Evolutionary conservation across 169 alveolate species (phyloP), one percentile per base, ranked within the genome.

Genomic region (Neospora caninum): DNA sequence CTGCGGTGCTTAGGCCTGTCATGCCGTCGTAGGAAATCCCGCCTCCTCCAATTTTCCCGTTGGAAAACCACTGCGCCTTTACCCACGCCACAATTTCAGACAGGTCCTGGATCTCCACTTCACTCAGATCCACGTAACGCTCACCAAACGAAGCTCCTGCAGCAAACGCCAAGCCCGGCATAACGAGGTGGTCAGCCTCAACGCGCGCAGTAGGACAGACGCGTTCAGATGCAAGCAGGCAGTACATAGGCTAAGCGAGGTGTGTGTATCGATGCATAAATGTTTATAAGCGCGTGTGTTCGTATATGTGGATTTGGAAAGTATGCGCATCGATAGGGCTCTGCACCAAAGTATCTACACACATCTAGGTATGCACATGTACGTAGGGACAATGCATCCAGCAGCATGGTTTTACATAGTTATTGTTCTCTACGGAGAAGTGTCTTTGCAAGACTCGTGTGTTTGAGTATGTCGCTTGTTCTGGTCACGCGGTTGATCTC

Each of bases 21-120:
- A 96, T 96, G 39, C 97, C 97, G 91, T 96, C 97, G 89, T 96
- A 96, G 38, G 97, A 95, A 39, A 96, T 64, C 22, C 97, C 97
- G 39, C 97, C 97, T 16, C 92, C 95, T 36, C 95, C 97, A 42
- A 96, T 58, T 84, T 94, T 95, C 25, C 96, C 95, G 58, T 93
- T 94, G 31, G 95, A 88, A 93, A 95, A 96, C 87, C 95, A 95
- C 92, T 96, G 97, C 31, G 80, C 87, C 84, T 92, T 93, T 38
- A 94, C 88, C 97, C 97, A 96, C 27, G 45, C 67, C 42, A 95
- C 94, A 6, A 96, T 82, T 42, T 95, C 95, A 58, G 64, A 88
- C 64, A 94, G 64, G 86, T 96, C 97, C 49, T 88, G 38, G 49
- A 95, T 91, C 82, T 96, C 97, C 10, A 64, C 94, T 4, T 93